phyloP scores from a whole-genome alignment of 2,329 filamentous ascomycete genomes.

The Penicillium sp. region DNA sequence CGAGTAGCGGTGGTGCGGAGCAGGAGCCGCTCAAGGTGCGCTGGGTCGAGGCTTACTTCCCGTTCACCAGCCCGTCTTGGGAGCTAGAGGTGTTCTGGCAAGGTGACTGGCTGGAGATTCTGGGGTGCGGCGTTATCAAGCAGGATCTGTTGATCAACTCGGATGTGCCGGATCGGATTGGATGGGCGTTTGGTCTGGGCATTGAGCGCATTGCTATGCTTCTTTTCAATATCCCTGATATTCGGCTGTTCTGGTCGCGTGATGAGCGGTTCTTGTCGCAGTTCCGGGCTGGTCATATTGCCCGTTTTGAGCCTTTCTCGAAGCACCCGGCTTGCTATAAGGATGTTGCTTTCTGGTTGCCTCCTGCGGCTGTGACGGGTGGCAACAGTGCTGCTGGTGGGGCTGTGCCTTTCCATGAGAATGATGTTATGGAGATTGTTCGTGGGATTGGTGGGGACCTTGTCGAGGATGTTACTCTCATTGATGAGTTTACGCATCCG shows the following conservation, averaged over 20 bases:
- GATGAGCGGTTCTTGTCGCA: constrained; percentile 84
- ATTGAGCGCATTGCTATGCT: constrained; percentile 97
- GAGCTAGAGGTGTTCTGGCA: constrained; percentile 94
- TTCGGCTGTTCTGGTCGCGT: constrained; percentile 90
- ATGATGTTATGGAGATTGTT: constrained; percentile 96
- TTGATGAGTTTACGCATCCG: constrained; percentile 86
- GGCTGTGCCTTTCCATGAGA: constrained; percentile 70
- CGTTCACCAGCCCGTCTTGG: constrained; percentile 93
- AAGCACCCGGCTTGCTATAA: constrained; percentile 86
- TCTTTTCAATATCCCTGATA: constrained; percentile 92
- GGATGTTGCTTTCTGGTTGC: constrained; percentile 93
- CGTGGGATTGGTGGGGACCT: constrained; percentile 76
- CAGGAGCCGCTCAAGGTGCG: constrained; percentile 77
- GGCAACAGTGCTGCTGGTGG: constrained; percentile 38
- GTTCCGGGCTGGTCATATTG: constrained; percentile 59
- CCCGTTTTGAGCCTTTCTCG: constrained; percentile 79
- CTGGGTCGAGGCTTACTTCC: constrained; percentile 97
- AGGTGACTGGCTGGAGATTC: constrained; percentile 91
- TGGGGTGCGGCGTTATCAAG: constrained; percentile 87
- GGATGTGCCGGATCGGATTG: constrained; percentile 69
- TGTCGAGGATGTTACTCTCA: constrained; percentile 81
- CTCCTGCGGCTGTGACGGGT: constrained; percentile 37
- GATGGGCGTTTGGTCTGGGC: constrained; percentile 95
- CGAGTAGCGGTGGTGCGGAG: constrained; percentile 47
- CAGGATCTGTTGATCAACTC: constrained; percentile 79